Evolutionary conservation across 1,139 yeast genomes (phyloP).

Genomic region (Taphrina betulina): DNA sequence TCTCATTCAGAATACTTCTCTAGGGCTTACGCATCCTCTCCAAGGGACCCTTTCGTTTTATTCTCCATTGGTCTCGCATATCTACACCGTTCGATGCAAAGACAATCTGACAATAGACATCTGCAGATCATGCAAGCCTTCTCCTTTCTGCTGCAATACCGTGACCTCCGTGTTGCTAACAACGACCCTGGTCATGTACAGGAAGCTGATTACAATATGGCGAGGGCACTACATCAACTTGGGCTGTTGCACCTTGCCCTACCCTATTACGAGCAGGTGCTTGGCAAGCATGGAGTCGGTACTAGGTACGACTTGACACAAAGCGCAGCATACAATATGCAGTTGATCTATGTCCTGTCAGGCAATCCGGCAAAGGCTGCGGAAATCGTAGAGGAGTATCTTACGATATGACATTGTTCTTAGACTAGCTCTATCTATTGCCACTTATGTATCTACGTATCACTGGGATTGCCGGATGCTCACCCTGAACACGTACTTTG

Average conservation of each 20-base stretch:
- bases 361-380: constrained; percentile 57
- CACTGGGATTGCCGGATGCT: no score
- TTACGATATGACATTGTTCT: constrained; percentile 1
- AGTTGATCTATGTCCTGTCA: constrained; percentile 68
- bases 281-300: constrained; percentile 42
- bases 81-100: constrained; percentile 88
- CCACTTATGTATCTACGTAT: no score
- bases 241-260: constrained; percentile 65
- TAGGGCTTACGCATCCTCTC: constrained; percentile 49
- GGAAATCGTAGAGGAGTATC: constrained; percentile 57
- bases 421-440: no score
- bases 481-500: no score
- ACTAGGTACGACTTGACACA: constrained; percentile 57
- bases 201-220: constrained; percentile 81
- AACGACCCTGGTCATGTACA: constrained; percentile 52
- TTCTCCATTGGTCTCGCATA: constrained; percentile 75
- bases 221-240: constrained; percentile 77
- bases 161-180: constrained; percentile 47
- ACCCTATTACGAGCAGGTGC: constrained; percentile 66
- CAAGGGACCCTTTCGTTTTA: constrained; percentile 75
- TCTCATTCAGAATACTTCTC: constrained; percentile 51
- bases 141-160: constrained; percentile 71
- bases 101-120: constrained; percentile 82
- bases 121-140: constrained; percentile 84
- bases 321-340: constrained; percentile 85